phyloP scores from a whole-genome alignment of 2,329 filamentous ascomycete species.

The Fusarium guadeloupense region DNA sequence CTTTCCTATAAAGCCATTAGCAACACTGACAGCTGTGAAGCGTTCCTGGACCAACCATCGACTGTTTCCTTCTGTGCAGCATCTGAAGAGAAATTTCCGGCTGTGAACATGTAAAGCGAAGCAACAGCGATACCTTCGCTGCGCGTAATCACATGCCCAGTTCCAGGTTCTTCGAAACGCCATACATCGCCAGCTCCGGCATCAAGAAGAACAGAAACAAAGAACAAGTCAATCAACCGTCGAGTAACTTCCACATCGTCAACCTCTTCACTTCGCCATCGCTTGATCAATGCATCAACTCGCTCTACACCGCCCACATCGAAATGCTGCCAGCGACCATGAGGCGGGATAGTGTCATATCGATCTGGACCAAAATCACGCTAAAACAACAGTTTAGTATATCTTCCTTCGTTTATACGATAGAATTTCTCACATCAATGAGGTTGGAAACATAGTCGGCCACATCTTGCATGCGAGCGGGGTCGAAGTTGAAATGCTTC shows the following conservation, averaged over 20 bases:
- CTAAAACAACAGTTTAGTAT: constrained; percentile 41
- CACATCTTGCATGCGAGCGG: constrained; percentile 49
- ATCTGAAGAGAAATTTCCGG: constrained; percentile 49
- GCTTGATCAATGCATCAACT: constrained; percentile 54
- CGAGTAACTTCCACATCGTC: constrained; percentile 59
- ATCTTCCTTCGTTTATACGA: not conserved
- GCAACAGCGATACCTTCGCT: constrained; percentile 64
- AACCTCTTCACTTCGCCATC: constrained; percentile 54
- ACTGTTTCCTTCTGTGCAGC: constrained; percentile 30
- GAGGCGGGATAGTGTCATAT: constrained; percentile 60
- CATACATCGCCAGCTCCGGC: constrained; percentile 62
- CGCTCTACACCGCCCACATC: constrained; percentile 64
- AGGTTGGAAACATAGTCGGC: constrained; percentile 55
- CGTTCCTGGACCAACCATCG: constrained; percentile 45
- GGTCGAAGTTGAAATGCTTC: constrained; percentile 54
- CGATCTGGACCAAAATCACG: constrained; percentile 61
- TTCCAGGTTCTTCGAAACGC: constrained; percentile 54
- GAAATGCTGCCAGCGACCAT: constrained; percentile 71
- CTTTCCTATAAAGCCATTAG: constrained; percentile 36
- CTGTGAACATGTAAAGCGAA: constrained; percentile 59
- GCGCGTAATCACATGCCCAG: constrained; percentile 49
- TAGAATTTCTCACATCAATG: constrained; percentile 50
- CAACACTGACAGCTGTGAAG: not conserved
- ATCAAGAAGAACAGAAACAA: constrained; percentile 67
- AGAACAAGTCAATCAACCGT: constrained; percentile 68